Evolutionary conservation across 75 land plant genomes (phyloP).

Genomic region (Isoetes taiwanensis): DNA sequence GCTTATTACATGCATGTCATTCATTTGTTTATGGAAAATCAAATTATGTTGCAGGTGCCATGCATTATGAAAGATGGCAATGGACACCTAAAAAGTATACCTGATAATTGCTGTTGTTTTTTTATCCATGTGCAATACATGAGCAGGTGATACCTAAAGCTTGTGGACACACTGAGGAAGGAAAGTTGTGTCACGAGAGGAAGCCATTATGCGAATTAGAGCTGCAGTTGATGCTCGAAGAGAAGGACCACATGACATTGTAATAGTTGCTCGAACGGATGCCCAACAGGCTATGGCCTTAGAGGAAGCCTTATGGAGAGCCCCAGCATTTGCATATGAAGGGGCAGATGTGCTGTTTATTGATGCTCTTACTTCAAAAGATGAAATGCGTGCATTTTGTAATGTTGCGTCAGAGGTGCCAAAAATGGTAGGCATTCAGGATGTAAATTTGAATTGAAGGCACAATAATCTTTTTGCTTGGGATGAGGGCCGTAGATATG

Average conservation of each 20-base stretch:
- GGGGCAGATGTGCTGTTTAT: conserved; percentile 96
- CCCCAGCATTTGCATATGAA: conserved; percentile 82
- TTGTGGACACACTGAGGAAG: conserved; percentile 93
- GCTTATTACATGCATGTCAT: conserved; percentile 5
- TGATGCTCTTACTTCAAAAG: conserved; percentile 83
- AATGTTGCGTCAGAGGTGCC: conserved; percentile 54
- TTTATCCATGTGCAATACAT: conserved; percentile 1
- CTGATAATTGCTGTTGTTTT: background rate
- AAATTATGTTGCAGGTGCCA: too few relatives aligned
- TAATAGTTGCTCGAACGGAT: conserved; percentile 88
- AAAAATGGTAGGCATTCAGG: conserved; percentile 83
- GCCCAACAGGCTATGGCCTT: conserved; percentile 87
- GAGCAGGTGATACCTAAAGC: conserved; percentile 90
- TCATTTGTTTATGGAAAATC: background rate
- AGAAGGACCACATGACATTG: conserved; percentile 72
- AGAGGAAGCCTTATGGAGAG: conserved; percentile 79
- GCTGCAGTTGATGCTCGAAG: conserved; percentile 91
- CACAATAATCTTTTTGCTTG: too few relatives aligned
- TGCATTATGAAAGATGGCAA: too few relatives aligned
- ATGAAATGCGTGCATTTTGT: conserved; percentile 87
- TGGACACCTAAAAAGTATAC: background rate
- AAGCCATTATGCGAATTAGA: conserved; percentile 73
- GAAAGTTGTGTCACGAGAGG: conserved; percentile 84
- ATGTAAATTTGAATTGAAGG: too few relatives aligned
- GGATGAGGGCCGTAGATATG: too few relatives aligned